These are phyloP conservation scores for Boletus reticulatus DNA, from an alignment of 768 basidiomycete genomes.

Conservation along the genomic window DNA sequence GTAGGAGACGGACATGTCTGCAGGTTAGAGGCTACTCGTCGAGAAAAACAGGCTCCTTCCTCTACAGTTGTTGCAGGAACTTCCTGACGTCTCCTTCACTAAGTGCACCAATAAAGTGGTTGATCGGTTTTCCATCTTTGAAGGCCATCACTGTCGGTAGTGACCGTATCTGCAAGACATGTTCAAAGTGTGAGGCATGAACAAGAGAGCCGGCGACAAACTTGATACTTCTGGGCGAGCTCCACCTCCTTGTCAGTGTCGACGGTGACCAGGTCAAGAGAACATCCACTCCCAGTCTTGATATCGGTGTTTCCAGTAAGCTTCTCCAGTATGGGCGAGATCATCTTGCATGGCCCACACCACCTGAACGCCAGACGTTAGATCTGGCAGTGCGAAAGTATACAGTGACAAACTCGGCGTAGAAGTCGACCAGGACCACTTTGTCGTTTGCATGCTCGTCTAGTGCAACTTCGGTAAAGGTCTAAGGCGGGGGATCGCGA, in stretches of 20 bases:
- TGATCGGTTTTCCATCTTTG: slow-evolving; percentile 55
- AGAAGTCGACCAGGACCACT: slow-evolving; percentile 73
- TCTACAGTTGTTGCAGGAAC: slow-evolving; percentile 44
- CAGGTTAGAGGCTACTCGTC: not conserved
- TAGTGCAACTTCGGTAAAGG: slow-evolving; percentile 33
- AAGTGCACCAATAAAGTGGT: slow-evolving; percentile 62
- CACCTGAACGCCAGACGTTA: slow-evolving; percentile 45
- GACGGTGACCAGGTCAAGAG: slow-evolving; percentile 71
- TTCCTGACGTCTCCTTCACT: slow-evolving; percentile 41
- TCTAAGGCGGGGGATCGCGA: slow-evolving; percentile 25
- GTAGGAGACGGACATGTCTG: not conserved
- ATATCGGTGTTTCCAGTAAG: slow-evolving; percentile 45
- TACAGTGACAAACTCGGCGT: slow-evolving; percentile 62
- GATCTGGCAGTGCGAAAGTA: not conserved
- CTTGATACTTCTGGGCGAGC: slow-evolving; percentile 54
- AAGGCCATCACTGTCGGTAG: slow-evolving; percentile 84
- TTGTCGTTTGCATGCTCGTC: slow-evolving; percentile 40
- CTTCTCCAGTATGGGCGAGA: slow-evolving; percentile 68
- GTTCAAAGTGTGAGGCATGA: not conserved
- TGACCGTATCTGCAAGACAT: slow-evolving; percentile 52
- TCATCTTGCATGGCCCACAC: slow-evolving; percentile 73
- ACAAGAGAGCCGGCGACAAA: slow-evolving; percentile 2
- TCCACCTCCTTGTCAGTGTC: slow-evolving; percentile 54
- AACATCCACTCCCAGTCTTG: slow-evolving; percentile 50
- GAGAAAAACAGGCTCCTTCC: not conserved